Base-by-base conservation (phyloP, 805 yeast species). In the Cyberlindnera subsufficiens region DNA sequence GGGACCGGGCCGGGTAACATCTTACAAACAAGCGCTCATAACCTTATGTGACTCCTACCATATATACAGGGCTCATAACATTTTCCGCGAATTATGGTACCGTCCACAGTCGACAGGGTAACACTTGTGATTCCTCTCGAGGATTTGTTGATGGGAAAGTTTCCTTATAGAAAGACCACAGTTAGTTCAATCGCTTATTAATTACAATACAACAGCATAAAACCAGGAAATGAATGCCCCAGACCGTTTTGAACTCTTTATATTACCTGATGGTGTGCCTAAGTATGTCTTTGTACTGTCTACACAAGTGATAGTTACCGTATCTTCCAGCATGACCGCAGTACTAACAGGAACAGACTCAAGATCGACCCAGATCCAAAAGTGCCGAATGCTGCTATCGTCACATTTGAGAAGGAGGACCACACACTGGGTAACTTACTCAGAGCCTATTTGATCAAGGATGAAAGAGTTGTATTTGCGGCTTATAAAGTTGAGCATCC, bases 401-500 rank as follows among this genome's bases (percentile, higher is more conserved):
- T 93, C 53, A 88, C 87, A 49, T 88, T 93, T 54, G 98, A 93
- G 65, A 83, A 96, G 61, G 99, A 93, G 64, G 99, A 93, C 64
- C 99, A 93, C 61, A 93, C 99, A 4, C 72, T 93, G 46, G 99
- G 96, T 22, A 93, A 93, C 63, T 65, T 93, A 55, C 73, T 93
- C 46, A 77, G 96, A 60, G 81, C 90, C 25, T 96, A 91, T 61
- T 76, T 93, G 43, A 73, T 88, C 47, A 81, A 80, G 58, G 98
- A 93, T 63, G 80, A 81, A 39, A 80, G 82, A 52, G 99, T 93
- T n/a, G 62, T 93, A 30, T 93, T 90, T 63, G 98, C 96, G 35
- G 99, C 98, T 30, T 93, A 93, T 72, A 93, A 93, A 64, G 89
- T 93, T 35, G 98, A 93, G 67, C 99, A 93, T 67, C 99, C 99